Conservation (phyloP, 2,329 filamentous ascomycete species). For the Neonectria punicea region DNA sequence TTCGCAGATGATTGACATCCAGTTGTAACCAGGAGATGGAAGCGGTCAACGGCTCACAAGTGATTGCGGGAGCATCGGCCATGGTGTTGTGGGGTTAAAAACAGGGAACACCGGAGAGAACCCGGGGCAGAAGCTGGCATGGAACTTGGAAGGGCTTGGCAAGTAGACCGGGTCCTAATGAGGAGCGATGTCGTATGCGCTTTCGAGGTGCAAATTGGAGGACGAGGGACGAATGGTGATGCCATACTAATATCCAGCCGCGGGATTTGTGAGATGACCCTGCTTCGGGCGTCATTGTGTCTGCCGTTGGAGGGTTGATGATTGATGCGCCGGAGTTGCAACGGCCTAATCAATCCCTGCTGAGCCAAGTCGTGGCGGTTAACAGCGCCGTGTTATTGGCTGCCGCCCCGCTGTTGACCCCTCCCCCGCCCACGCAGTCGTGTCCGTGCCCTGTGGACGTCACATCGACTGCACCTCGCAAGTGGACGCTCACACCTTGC, state of each 20-base stretch:
- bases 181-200: not conserved
- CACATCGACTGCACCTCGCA: slow-evolving; percentile 9
- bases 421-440: slow-evolving; percentile 1
- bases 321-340: not conserved
- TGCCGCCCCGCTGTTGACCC: not conserved
- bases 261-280: not conserved
- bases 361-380: slow-evolving; percentile 6
- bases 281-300: not conserved
- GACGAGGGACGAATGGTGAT: not conserved
- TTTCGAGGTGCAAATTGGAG: not conserved
- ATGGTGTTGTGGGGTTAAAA: not conserved
- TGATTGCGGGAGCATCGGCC: not conserved
- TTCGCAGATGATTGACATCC: not conserved
- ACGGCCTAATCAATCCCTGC: not conserved
- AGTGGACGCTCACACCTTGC: not conserved
- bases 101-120: not conserved
- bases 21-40: not conserved
- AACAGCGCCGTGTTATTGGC: slow-evolving; percentile 7
- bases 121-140: not conserved
- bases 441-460: slow-evolving; percentile 7
- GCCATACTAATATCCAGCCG: not conserved
- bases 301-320: not conserved
- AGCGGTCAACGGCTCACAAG: not conserved
- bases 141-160: not conserved
- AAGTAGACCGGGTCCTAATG: not conserved